Evolutionary conservation across 805 yeast genomes (phyloP).

Genomic region (Limtongia smithiae): DNA sequence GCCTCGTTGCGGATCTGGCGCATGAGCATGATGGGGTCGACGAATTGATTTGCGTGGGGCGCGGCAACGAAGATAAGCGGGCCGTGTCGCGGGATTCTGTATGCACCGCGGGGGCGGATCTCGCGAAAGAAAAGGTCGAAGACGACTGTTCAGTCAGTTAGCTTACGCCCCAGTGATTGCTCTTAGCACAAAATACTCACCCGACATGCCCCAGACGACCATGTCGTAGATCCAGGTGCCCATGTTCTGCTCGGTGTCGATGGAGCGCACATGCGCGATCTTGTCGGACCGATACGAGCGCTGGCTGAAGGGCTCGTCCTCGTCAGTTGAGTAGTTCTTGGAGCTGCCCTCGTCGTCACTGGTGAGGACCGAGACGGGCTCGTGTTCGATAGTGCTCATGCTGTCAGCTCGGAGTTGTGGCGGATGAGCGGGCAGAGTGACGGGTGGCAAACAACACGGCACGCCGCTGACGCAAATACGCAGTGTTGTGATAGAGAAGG

Average conservation of each 20-base stretch:
- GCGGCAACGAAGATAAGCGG: constrained; percentile 93
- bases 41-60: constrained; percentile 95
- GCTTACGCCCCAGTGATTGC: constrained; percentile 52
- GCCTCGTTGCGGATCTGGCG: constrained; percentile 68
- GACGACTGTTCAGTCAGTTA: too few relatives aligned
- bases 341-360: too few relatives aligned
- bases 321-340: too few relatives aligned
- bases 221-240: constrained; percentile 37
- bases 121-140: constrained; percentile 80
- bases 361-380: too few relatives aligned
- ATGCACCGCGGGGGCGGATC: constrained; percentile 84
- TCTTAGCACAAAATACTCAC: constrained; percentile 29
- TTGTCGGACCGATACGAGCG: too few relatives aligned
- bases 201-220: constrained; percentile 37
- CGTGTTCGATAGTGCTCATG: too few relatives aligned
- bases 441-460: too few relatives aligned
- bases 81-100: constrained; percentile 63
- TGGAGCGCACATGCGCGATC: constrained; percentile 10
- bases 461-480: too few relatives aligned
- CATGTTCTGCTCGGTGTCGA: constrained; percentile 24
- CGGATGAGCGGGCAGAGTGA: too few relatives aligned
- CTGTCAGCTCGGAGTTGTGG: too few relatives aligned
- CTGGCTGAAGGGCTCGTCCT: too few relatives aligned
- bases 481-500: too few relatives aligned
- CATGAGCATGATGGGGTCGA: constrained; percentile 78